Conservation (phyloP, 1,284 basidiomycete genomes). For the Taiwanofungus camphoratus region DNA sequence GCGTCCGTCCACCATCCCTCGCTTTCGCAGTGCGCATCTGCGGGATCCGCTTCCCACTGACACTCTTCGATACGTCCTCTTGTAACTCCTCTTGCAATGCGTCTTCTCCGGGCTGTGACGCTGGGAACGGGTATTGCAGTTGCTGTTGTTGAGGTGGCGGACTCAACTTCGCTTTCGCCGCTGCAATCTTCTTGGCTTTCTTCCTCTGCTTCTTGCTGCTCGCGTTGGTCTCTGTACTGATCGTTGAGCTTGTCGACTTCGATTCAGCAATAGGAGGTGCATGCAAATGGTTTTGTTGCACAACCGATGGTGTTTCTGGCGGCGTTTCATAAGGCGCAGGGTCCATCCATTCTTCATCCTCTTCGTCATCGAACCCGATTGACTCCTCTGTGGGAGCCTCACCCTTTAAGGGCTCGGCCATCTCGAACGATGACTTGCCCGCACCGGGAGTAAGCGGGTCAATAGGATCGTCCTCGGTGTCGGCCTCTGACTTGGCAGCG, state of each 20-base stretch:
- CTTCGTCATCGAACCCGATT: conserved; percentile 34
- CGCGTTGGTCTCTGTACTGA: conserved; percentile 16
- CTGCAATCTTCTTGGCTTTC: conserved; percentile 22
- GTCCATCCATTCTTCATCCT: conserved; percentile 67
- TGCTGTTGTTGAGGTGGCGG: conserved; percentile 18
- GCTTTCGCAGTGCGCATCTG: conserved; percentile 64
- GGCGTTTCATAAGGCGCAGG: conserved; percentile 28
- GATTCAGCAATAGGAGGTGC: conserved; percentile 16
- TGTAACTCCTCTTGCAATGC: conserved; percentile 31
- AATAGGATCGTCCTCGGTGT: conserved; percentile 63
- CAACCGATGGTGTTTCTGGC: conserved; percentile 10
- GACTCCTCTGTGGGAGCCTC: conserved; percentile 14
- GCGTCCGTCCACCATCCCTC: conserved; percentile 72
- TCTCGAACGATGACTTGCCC: conserved; percentile 38
- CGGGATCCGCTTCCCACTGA: conserved; percentile 29
- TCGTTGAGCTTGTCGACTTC: conserved; percentile 24
- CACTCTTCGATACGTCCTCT: conserved; percentile 10
- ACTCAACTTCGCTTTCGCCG: conserved; percentile 15
- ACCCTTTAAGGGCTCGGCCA: conserved; percentile 19
- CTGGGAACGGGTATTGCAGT: conserved; percentile 57
- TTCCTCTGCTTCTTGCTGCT: conserved; percentile 24
- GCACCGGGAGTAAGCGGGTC: conserved; percentile 62
- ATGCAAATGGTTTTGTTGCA: conserved; percentile 3
- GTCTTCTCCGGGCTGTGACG: conserved; percentile 35
- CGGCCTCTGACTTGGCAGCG: conserved; percentile 39